Evolutionary conservation across 2,329 filamentous ascomycete genomes (phyloP), one percentile per base, ranked within the genome.

Genomic region (Neocatenulostroma microsporum): DNA sequence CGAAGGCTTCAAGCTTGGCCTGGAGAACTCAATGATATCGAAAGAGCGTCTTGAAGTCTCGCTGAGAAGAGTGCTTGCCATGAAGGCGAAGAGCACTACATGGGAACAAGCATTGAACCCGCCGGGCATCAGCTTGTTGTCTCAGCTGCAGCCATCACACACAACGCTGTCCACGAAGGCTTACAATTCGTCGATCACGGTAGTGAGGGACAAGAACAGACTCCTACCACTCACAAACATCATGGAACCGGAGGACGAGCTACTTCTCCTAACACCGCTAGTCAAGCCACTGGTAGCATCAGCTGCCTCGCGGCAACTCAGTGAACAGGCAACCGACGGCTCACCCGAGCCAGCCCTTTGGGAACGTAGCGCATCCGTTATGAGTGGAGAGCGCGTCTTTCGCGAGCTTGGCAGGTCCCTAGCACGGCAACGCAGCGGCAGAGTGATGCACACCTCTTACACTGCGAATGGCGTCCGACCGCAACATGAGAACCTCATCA

Each of bases 71-170:
- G 81, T 95, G 2, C 67, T 95, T 10, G 70, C 74, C 12, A 72
- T 96, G 60, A 98, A 98, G 61, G 72, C 78, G 12, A 80, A 76
- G 42, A 94, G 84, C 61, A 94, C 88, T 0, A 85, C 82, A 1
- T 96, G 91, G 91, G 75, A 85, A 34, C 84, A 86, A 54, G 91
- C 91, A 1, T 66, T 96, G n/a, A 84, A 91, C 47, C 88, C 89
- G 2, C 78, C 81, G 0, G 88, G 89, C 0, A 74, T 89, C 33
- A 74, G 74, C 33, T 73, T 86, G 5, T 70, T 95, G 24, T 82
- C 84, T 11, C 77, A 82, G 47, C 75, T 95, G 36, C 88, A 94
- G 51, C 82, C 84, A 4, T 76, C 78, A 9, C 89, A 96, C 57
- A 79, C 84, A 8, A 76, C 75, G 5, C 70, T 96, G 4, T 94